Percentiles rank a stretch among this genome's conserved stretches.
Evolutionary conservation across 129 eudicot genomes (phyloP).

Genomic region (Centaurea solstitialis): DNA sequence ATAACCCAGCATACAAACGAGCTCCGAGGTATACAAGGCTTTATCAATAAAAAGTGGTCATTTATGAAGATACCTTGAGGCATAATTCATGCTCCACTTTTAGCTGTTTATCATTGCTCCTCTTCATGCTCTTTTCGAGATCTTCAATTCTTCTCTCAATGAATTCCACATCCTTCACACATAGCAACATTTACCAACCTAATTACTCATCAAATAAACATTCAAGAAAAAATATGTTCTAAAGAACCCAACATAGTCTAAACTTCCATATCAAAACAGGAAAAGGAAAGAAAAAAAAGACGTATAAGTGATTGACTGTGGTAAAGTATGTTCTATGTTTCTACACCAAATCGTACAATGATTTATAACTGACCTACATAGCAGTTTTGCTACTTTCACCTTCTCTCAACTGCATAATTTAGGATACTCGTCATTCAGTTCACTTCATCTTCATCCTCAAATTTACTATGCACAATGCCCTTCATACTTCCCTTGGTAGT

Average conservation of each 20-base stretch:
- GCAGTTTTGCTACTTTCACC: neutral
- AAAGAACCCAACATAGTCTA: neutral
- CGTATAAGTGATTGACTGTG: too few species aligned
- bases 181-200: conserved; percentile 10
- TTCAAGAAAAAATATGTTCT: neutral
- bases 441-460: too few species aligned
- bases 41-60: neutral
- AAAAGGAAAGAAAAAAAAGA: neutral
- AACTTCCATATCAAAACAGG: neutral
- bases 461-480: too few species aligned
- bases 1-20: neutral
- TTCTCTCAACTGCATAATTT: neutral
- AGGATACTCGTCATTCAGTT: too few species aligned
- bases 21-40: neutral
- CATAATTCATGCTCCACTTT: conserved; percentile 90
- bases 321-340: neutral
- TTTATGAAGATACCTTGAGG: conserved; percentile 51
- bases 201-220: neutral
- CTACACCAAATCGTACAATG: neutral
- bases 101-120: conserved; percentile 97
- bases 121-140: conserved; percentile 98
- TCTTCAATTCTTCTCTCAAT: conserved; percentile 81
- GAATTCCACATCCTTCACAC: conserved; percentile 83
- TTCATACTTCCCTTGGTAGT: too few species aligned
- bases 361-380: neutral